Evolutionary conservation across 129 eudicot genomes (phyloP).

Genomic region (Heracleum sosnowskyi): DNA sequence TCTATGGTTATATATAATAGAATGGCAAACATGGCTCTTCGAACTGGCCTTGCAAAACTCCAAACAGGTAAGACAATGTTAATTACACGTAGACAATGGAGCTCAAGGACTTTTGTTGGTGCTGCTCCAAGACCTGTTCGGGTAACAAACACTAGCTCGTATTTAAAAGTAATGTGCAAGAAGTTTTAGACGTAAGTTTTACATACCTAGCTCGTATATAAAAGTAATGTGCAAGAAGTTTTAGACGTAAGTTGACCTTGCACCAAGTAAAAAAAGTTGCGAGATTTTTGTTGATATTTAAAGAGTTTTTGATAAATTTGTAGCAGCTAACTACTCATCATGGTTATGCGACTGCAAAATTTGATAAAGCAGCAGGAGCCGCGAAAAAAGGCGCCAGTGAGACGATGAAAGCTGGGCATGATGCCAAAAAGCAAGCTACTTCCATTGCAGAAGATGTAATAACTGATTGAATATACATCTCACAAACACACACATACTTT

Average conservation of each 20-base stretch:
- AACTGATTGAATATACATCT: background rate
- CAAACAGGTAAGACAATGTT: background rate
- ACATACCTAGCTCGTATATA: too few relatives aligned
- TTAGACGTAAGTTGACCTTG: background rate
- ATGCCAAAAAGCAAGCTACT: background rate
- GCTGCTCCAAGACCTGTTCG: conserved; percentile 8
- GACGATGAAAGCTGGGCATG: background rate
- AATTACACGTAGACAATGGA: conserved; percentile 1
- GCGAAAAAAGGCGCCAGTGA: conserved; percentile 6
- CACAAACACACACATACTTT: background rate
- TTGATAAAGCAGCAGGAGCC: background rate
- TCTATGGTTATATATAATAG: background rate
- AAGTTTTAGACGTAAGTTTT: too few relatives aligned
- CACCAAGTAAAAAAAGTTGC: too few relatives aligned
- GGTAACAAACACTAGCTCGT: background rate
- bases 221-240: too few relatives aligned
- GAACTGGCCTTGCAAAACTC: conserved; percentile 11
- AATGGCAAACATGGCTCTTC: conserved; percentile 24
- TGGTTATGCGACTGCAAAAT: background rate
- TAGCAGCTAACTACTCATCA: background rate
- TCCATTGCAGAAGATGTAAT: conserved; percentile 3
- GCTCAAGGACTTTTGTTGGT: conserved; percentile 3
- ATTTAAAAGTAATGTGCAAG: background rate
- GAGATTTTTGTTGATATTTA: too few relatives aligned
- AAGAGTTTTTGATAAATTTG: background rate